These are phyloP conservation scores for Apiospora sp. DNA, from an alignment of 2,329 filamentous ascomycete genomes.

Conservation along the genomic window DNA sequence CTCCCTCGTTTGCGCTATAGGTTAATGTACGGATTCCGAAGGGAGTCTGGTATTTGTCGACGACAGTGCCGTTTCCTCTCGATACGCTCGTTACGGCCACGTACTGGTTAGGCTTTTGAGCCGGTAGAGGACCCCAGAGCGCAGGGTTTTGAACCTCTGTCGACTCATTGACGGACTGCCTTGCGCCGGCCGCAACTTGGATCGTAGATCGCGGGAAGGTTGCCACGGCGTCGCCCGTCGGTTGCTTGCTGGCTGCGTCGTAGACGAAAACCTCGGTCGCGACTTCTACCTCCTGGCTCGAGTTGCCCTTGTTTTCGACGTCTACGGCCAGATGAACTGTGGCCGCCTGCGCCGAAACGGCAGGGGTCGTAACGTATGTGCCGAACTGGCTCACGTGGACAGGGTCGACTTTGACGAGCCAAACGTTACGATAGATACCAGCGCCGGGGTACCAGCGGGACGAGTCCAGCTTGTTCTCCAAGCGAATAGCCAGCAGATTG, in stretches of 20 bases:
- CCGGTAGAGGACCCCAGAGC: slow-evolving; percentile 57
- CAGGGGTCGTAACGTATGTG: slow-evolving; percentile 55
- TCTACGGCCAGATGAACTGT: slow-evolving; percentile 53
- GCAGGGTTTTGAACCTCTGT: slow-evolving; percentile 46
- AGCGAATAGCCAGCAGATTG: slow-evolving; percentile 57
- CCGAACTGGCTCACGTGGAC: slow-evolving; percentile 59
- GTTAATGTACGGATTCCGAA: slow-evolving; percentile 58
- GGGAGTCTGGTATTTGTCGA: slow-evolving; percentile 55
- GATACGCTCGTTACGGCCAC: slow-evolving; percentile 52
- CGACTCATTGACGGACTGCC: slow-evolving; percentile 45
- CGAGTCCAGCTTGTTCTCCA: slow-evolving; percentile 57
- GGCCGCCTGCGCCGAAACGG: slow-evolving; percentile 54
- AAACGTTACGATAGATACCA: slow-evolving; percentile 62
- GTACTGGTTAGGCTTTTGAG: slow-evolving; percentile 56
- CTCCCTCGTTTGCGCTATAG: slow-evolving; percentile 47
- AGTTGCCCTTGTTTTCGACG: slow-evolving; percentile 52
- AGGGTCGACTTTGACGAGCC: slow-evolving; percentile 56
- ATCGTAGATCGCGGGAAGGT: slow-evolving; percentile 42
- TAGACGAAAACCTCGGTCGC: slow-evolving; percentile 49
- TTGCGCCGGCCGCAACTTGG: slow-evolving; percentile 42
- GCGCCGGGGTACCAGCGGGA: slow-evolving; percentile 64
- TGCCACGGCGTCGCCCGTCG: slow-evolving; percentile 42
- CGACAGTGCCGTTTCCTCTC: slow-evolving; percentile 16
- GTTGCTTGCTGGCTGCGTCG: slow-evolving; percentile 42
- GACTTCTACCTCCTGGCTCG: slow-evolving; percentile 46